Percentiles rank a stretch among this genome's conserved stretches.
phyloP scores from a whole-genome alignment of 208 protist species.

The Crithidia brevicula region DNA sequence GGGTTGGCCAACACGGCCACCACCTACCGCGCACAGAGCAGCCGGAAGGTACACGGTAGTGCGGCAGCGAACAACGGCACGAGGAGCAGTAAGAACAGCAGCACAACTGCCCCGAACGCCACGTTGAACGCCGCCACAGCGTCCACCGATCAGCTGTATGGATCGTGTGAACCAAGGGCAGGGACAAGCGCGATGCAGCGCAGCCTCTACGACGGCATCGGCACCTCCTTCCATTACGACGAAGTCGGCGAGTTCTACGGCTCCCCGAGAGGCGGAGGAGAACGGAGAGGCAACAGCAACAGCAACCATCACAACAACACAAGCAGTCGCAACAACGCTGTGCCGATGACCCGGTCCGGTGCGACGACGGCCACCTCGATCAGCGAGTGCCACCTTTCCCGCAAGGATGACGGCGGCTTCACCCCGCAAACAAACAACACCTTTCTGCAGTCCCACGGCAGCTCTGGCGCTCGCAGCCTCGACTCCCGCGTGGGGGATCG shows the following conservation, averaged over 20 bases:
- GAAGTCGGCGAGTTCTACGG: background rate
- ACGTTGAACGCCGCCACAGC: background rate
- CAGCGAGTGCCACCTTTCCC: conserved; percentile 34
- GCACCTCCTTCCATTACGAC: background rate
- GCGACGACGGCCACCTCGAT: conserved; percentile 25
- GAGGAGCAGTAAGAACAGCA: background rate
- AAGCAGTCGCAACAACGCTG: background rate
- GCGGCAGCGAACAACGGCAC: background rate
- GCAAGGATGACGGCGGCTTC: conserved; percentile 32
- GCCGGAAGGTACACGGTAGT: background rate
- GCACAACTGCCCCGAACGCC: background rate
- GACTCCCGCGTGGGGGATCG: background rate
- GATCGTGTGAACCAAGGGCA: background rate
- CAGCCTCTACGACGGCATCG: background rate
- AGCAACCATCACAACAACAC: background rate
- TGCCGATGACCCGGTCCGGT: background rate
- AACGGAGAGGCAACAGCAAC: background rate
- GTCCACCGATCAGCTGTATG: background rate
- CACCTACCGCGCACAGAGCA: background rate
- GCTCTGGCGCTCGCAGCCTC: background rate
- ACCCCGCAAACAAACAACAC: conserved; percentile 1
- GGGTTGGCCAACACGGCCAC: background rate
- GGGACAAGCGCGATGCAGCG: background rate
- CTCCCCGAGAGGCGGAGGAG: background rate
- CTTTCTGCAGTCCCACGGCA: background rate